A percentile compares a stretch with the other conserved stretches of the same genome.
Conservation (phyloP, 2,329 filamentous ascomycete species). For the Talaromyces sp. region DNA sequence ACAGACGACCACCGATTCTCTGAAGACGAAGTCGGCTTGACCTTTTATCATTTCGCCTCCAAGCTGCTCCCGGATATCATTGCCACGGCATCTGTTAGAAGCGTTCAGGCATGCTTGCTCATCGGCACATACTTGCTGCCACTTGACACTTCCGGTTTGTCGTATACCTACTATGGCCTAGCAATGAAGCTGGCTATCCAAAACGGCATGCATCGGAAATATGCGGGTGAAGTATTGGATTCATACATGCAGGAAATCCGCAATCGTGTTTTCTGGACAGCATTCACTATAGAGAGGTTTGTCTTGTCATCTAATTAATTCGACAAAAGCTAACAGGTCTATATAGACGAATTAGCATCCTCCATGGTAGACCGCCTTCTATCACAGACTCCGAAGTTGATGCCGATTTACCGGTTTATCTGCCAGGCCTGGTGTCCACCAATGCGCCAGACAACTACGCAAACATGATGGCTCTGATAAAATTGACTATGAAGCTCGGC, state of each 20-base stretch:
- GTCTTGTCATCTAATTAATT: slow-evolving; percentile 6
- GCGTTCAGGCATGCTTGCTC: slow-evolving; percentile 54
- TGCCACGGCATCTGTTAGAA: slow-evolving; percentile 51
- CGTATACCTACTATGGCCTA: slow-evolving; percentile 54
- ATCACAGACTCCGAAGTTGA: slow-evolving; percentile 51
- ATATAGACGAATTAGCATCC: slow-evolving; percentile 49
- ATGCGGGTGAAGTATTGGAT: slow-evolving; percentile 44
- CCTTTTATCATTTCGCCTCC: slow-evolving; percentile 53
- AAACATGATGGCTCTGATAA: slow-evolving; percentile 46
- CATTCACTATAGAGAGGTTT: slow-evolving; percentile 53
- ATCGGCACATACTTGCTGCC: slow-evolving; percentile 54
- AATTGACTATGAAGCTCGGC: slow-evolving; percentile 37
- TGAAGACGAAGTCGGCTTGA: slow-evolving; percentile 51
- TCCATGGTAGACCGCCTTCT: slow-evolving; percentile 53
- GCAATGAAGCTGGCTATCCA: slow-evolving; percentile 55
- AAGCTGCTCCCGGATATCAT: slow-evolving; percentile 54
- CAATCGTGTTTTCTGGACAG: slow-evolving; percentile 55
- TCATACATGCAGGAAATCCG: slow-evolving; percentile 47
- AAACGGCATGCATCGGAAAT: slow-evolving; percentile 56
- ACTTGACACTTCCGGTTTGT: slow-evolving; percentile 52
- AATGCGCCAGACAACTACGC: slow-evolving; percentile 40
- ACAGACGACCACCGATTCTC: slow-evolving; percentile 35
- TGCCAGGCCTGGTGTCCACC: slow-evolving; percentile 39
- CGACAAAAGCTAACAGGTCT: slow-evolving; percentile 6
- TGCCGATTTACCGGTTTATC: slow-evolving; percentile 47